These are phyloP conservation scores for Phytophthora ohioensis DNA, from an alignment of 352 stramenopile genomes.

Conservation along the genomic window DNA sequence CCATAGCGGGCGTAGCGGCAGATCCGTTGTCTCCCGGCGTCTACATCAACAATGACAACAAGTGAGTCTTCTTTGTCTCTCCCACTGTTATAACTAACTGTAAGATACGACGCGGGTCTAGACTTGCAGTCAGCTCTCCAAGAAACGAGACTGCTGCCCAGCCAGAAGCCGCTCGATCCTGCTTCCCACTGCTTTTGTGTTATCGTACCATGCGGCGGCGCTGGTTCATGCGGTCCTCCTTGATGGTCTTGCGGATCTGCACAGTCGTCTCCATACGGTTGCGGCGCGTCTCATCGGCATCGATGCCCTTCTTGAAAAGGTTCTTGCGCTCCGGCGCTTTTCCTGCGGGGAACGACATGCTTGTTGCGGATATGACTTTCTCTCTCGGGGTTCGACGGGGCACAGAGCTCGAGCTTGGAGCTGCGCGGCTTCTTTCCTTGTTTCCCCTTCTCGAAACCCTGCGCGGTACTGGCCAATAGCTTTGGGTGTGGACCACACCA, in stretches of 20 bases:
- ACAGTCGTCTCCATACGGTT: constrained; percentile 83
- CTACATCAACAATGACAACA: constrained; percentile 32
- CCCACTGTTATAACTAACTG: not conserved
- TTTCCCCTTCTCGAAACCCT: constrained; percentile 38
- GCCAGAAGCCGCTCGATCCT: not conserved
- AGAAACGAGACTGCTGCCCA: not conserved
- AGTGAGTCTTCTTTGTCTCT: constrained; percentile 14
- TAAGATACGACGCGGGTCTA: constrained; percentile 20
- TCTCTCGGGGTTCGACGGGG: constrained; percentile 15
- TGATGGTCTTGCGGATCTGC: constrained; percentile 88
- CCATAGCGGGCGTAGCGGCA: constrained; percentile 33
- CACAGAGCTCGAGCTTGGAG: constrained; percentile 23
- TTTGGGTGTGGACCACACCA: constrained; percentile 30
- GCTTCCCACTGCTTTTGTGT: not conserved
- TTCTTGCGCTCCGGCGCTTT: constrained; percentile 80
- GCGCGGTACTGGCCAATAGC: constrained; percentile 35
- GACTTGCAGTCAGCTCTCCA: not conserved
- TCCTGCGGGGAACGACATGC: constrained; percentile 76
- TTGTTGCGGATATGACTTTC: constrained; percentile 17
- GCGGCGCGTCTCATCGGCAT: constrained; percentile 77
- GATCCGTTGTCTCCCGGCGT: constrained; percentile 26
- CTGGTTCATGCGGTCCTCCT: constrained; percentile 86
- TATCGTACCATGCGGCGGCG: constrained; percentile 70
- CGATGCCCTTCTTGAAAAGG: constrained; percentile 85
- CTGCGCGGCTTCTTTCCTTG: constrained; percentile 42